Evolutionary conservation across 495 filamentous ascomycete genomes (phyloP).

Genomic region (Xylaria palmicola): DNA sequence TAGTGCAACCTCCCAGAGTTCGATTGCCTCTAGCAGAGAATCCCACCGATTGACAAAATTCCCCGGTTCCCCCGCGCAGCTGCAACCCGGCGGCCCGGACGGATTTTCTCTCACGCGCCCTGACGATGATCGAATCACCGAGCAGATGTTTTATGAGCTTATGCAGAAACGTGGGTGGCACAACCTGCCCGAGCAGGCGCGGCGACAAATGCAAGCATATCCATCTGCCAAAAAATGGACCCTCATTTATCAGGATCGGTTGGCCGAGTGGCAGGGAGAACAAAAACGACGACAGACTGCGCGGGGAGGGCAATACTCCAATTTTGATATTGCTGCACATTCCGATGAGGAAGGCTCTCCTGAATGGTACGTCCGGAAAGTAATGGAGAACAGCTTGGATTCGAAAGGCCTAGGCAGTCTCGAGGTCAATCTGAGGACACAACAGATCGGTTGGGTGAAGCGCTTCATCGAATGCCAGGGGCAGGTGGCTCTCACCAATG

Average conservation of each 20-base stretch:
- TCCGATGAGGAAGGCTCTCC: slow-evolving; percentile 94
- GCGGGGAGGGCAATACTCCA: slow-evolving; percentile 60
- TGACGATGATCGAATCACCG: slow-evolving; percentile 81
- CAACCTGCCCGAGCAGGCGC: slow-evolving; percentile 92
- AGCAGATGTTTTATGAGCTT: slow-evolving; percentile 84
- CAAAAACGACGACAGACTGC: slow-evolving; percentile 80
- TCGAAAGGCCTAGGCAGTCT: slow-evolving; percentile 87
- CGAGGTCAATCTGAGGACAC: slow-evolving; percentile 90
- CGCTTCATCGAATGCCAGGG: slow-evolving; percentile 97
- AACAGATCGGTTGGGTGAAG: slow-evolving; percentile 97
- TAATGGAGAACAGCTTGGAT: slow-evolving; percentile 93
- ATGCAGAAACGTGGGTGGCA: slow-evolving; percentile 99
- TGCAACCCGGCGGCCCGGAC: slow-evolving; percentile 48
- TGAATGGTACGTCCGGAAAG: slow-evolving; percentile 96
- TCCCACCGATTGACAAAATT: slow-evolving; percentile 52
- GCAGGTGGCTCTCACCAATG: slow-evolving; percentile 92
- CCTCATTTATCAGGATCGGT: slow-evolving; percentile 88
- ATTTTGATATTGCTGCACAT: slow-evolving; percentile 59
- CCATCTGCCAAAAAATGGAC: slow-evolving; percentile 96
- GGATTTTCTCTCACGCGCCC: slow-evolving; percentile 67
- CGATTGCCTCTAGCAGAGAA: slow-evolving; percentile 47
- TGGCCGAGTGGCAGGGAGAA: slow-evolving; percentile 91
- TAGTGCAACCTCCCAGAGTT: slow-evolving; percentile 50
- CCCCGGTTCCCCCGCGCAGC: slow-evolving; percentile 40
- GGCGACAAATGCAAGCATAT: slow-evolving; percentile 92